Conservation (phyloP, 768 basidiomycete species). For the Panellus pusillus region DNA sequence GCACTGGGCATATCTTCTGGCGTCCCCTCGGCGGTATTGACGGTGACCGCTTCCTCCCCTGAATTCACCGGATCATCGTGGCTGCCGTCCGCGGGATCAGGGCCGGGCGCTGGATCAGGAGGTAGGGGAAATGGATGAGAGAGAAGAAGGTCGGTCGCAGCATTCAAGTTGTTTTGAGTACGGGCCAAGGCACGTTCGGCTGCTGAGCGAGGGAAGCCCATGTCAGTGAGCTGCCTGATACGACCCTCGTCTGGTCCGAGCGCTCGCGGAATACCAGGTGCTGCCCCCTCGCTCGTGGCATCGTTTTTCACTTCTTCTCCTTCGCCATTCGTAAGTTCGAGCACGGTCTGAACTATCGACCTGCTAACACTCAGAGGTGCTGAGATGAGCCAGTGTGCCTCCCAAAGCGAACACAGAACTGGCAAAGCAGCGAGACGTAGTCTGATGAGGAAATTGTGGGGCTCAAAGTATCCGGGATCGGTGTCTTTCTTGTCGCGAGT, state of each 20-base stretch:
- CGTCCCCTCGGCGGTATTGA: conserved; percentile 1
- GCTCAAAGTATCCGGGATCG: conserved; percentile 79
- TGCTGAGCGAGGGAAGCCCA: conserved; percentile 94
- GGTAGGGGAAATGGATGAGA: conserved; percentile 78
- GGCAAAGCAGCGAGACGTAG: conserved; percentile 73
- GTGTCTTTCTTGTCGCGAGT: conserved; percentile 79
- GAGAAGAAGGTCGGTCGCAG: conserved; percentile 86
- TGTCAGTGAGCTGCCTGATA: conserved; percentile 84
- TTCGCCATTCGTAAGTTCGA: conserved; percentile 82
- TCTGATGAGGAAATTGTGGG: conserved; percentile 83
- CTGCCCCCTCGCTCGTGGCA: conserved; percentile 32
- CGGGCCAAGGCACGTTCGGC: conserved; percentile 83
- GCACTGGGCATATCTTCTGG: conserved; percentile 11
- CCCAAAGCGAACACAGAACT: conserved; percentile 71
- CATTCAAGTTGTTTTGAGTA: conserved; percentile 83
- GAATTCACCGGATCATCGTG: conserved; percentile 6
- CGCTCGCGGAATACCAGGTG: conserved; percentile 31
- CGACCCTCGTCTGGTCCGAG: conserved; percentile 72
- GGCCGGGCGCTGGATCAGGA: conserved; percentile 58
- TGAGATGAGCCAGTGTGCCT: conserved; percentile 75
- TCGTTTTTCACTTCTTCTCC: conserved; percentile 68
- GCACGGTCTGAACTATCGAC: conserved; percentile 71
- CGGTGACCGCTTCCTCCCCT: conserved; percentile 7
- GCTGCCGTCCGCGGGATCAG: conserved; percentile 15
- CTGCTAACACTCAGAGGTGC: conserved; percentile 76